A percentile compares a stretch with the other conserved stretches of the same genome.
Evolutionary conservation across 2,329 filamentous ascomycete genomes (phyloP).

Genomic region (Trichoderma sp.): DNA sequence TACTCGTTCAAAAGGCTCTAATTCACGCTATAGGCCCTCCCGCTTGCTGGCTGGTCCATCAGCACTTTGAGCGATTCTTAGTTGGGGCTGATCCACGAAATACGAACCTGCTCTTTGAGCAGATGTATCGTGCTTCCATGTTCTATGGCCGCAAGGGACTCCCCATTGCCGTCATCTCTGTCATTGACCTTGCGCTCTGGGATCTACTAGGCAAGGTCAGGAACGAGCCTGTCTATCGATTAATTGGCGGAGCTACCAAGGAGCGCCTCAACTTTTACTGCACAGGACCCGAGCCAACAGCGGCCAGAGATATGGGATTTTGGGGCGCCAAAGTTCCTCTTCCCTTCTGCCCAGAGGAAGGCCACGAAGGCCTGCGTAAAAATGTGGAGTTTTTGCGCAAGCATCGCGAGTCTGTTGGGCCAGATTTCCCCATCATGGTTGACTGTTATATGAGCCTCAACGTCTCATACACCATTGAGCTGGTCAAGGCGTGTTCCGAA

Average conservation of each 20-base stretch:
- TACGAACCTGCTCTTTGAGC: slow-evolving; percentile 89
- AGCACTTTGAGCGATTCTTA: slow-evolving; percentile 91
- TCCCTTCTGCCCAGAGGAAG: slow-evolving; percentile 87
- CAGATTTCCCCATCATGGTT: slow-evolving; percentile 90
- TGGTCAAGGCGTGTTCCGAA: slow-evolving; percentile 79
- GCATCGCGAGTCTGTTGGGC: slow-evolving; percentile 81
- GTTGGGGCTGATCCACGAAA: slow-evolving; percentile 87
- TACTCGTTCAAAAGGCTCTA: background rate
- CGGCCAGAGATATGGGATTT: slow-evolving; percentile 85
- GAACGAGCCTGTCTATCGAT: slow-evolving; percentile 89
- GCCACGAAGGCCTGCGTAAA: slow-evolving; percentile 76
- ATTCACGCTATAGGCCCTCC: slow-evolving; percentile 62
- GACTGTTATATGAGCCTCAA: slow-evolving; percentile 98
- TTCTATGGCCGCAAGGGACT: slow-evolving; percentile 95
- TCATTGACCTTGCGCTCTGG: slow-evolving; percentile 92
- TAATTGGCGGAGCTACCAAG: slow-evolving; percentile 88
- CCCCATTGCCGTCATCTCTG: slow-evolving; percentile 86
- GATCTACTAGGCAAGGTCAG: slow-evolving; percentile 89
- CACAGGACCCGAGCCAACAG: slow-evolving; percentile 80
- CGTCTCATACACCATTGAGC: slow-evolving; percentile 87
- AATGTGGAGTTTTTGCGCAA: slow-evolving; percentile 87
- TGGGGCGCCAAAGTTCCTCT: slow-evolving; percentile 88
- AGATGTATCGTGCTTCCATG: slow-evolving; percentile 95
- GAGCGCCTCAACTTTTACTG: slow-evolving; percentile 89
- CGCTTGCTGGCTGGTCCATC: slow-evolving; percentile 89